Conservation (phyloP, 2,329 filamentous ascomycete genomes). For the Aspergillus sp. region DNA sequence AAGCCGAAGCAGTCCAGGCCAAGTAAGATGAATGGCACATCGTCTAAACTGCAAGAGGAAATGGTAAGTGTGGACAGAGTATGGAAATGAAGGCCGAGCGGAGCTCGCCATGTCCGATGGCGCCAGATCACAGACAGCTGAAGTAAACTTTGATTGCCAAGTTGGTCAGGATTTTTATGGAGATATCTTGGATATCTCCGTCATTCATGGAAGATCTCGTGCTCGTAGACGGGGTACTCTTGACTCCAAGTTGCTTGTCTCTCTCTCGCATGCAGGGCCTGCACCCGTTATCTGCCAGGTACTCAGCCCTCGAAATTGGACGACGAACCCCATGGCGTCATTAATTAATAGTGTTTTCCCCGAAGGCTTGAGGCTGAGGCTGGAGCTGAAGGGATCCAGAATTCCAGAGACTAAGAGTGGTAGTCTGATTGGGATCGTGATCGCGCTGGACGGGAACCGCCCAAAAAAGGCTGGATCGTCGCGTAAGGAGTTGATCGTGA, state of each 20-base stretch:
- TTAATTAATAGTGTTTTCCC: background rate
- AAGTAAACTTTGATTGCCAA: background rate
- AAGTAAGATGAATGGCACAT: conserved; percentile 1
- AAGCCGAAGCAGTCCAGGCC: background rate
- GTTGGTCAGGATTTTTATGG: no score
- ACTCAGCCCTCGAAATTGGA: no score
- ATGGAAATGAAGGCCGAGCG: background rate
- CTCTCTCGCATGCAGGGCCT: no score
- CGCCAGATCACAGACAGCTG: background rate
- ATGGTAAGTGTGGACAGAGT: conserved; percentile 1
- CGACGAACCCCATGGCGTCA: conserved; percentile 13
- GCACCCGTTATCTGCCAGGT: no score
- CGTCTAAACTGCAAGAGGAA: conserved; percentile 7
- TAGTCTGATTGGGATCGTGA: conserved; percentile 2
- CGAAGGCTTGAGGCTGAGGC: conserved; percentile 14
- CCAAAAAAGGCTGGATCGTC: conserved; percentile 26
- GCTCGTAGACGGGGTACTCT: no score
- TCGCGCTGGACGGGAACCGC: background rate
- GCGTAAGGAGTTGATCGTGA: conserved; percentile 9
- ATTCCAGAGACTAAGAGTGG: background rate
- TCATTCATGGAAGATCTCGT: no score
- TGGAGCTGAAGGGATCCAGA: conserved; percentile 19
- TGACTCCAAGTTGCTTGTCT: no score
- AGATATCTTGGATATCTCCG: no score
- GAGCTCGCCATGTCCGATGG: background rate